A percentile compares a stretch with the other conserved stretches of the same genome.
These are phyloP conservation scores for Astragalus membranaceus DNA, from an alignment of 306 rosid genomes.

Conservation along the genomic window DNA sequence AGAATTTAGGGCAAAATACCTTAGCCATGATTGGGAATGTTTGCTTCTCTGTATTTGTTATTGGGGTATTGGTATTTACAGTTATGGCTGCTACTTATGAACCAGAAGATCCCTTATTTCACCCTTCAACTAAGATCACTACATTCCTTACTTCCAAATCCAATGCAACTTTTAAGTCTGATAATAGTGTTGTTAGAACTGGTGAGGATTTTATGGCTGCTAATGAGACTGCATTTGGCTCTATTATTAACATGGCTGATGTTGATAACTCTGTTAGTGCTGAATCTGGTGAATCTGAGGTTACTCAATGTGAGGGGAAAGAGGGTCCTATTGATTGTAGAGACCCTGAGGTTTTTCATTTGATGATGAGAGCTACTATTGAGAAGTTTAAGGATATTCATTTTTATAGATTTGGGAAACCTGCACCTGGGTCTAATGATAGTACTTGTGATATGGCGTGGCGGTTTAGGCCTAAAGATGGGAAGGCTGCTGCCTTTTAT, in stretches of 20 bases:
- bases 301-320: conserved; percentile 43
- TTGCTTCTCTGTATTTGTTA: conserved; percentile 78
- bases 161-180: conserved; percentile 94
- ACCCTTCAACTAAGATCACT: conserved; percentile 86
- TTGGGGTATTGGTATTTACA: conserved; percentile 82
- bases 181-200: conserved; percentile 67
- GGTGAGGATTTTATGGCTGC: conserved; percentile 96
- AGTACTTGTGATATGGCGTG: conserved; percentile 95
- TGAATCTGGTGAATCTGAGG: conserved; percentile 4
- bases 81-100: conserved; percentile 94
- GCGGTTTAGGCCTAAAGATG: conserved; percentile 96
- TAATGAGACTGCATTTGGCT: conserved; percentile 65
- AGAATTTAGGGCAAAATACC: conserved; percentile 76
- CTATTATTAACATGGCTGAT: conserved; percentile 58
- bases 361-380: conserved; percentile 83
- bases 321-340: conserved; percentile 63
- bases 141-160: conserved; percentile 82
- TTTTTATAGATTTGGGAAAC: conserved; percentile 84
- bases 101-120: conserved; percentile 95
- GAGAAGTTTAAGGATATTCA: conserved; percentile 88
- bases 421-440: conserved; percentile 52
- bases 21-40: conserved; percentile 86
- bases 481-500: conserved; percentile 81
- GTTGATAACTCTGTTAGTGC: conserved; percentile 32
- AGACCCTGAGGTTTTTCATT: conserved; percentile 91